Evolutionary conservation across 768 basidiomycete species (phyloP).

Genomic region (Leucosporidium scottii): DNA sequence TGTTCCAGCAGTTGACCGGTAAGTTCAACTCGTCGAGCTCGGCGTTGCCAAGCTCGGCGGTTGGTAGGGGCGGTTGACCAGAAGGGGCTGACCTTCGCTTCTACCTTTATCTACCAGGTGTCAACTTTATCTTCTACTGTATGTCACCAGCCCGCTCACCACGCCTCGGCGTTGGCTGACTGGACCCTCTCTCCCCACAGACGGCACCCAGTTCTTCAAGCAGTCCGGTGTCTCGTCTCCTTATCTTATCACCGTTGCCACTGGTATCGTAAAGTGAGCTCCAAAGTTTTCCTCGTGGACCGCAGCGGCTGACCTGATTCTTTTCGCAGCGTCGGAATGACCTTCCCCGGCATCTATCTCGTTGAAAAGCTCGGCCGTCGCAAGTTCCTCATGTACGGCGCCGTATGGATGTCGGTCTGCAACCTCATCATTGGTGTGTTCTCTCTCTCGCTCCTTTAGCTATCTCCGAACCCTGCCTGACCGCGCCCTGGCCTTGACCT

Average conservation of each 20-base stretch:
- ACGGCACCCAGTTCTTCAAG: constrained; percentile 24
- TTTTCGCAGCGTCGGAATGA: constrained; percentile 8
- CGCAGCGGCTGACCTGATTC: background rate
- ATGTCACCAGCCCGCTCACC: background rate
- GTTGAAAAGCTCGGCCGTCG: constrained; percentile 24
- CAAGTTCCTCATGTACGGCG: constrained; percentile 21
- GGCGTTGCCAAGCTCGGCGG: too few species aligned
- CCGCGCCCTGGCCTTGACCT: too few species aligned
- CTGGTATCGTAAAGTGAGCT: background rate
- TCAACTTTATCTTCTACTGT: constrained; percentile 60
- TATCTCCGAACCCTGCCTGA: too few species aligned
- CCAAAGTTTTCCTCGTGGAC: too few species aligned
- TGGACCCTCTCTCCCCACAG: background rate
- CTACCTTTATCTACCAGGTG: constrained; percentile 63
- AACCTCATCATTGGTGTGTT: background rate
- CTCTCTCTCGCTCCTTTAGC: background rate
- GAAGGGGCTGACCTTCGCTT: constrained; percentile 62
- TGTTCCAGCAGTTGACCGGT: constrained; percentile 1
- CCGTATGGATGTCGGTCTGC: background rate
- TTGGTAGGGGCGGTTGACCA: too few species aligned
- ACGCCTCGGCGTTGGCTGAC: too few species aligned
- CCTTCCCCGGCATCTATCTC: constrained; percentile 19
- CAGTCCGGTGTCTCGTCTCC: constrained; percentile 20
- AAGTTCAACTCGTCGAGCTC: background rate
- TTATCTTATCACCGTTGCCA: constrained; percentile 27